phyloP scores from a whole-genome alignment of 1,284 basidiomycete genomes.

The Mycena citricolor region DNA sequence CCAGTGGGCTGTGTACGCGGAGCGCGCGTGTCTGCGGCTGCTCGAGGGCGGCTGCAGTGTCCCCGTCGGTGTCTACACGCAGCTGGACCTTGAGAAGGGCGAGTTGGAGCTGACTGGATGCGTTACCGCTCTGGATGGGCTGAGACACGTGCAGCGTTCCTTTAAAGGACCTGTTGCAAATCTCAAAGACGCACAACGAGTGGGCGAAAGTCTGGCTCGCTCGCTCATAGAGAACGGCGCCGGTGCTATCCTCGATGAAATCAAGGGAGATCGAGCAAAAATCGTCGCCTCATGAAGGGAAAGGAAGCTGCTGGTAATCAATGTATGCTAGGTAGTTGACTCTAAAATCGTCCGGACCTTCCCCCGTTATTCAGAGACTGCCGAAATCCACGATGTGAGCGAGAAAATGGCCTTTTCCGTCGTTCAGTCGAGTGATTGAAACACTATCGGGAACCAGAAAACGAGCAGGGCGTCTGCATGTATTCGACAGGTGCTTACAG shows the following conservation, averaged over 20 bases:
- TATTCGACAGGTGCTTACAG: too few species aligned
- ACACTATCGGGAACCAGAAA: too few species aligned
- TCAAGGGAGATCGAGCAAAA: conserved; percentile 69
- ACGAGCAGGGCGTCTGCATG: too few species aligned
- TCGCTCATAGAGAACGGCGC: conserved; percentile 70
- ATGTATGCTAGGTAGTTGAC: too few species aligned
- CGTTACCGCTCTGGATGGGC: conserved; percentile 79
- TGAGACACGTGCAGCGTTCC: conserved; percentile 66
- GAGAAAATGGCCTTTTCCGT: too few species aligned
- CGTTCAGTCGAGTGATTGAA: too few species aligned
- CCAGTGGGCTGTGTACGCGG: conserved; percentile 75
- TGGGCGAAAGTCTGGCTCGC: conserved; percentile 68
- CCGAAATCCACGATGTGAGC: too few species aligned
- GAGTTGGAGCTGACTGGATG: conserved; percentile 64
- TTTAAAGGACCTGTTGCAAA: conserved; percentile 54
- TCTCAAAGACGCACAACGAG: conserved; percentile 61
- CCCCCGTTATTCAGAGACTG: too few species aligned
- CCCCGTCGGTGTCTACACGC: conserved; percentile 84
- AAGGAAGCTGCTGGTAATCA: too few species aligned
- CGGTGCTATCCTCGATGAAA: conserved; percentile 75
- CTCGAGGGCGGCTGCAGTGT: conserved; percentile 97
- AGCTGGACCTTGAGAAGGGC: conserved; percentile 43
- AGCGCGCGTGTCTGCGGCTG: conserved; percentile 83
- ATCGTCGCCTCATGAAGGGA: too few species aligned
- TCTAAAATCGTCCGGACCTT: too few species aligned